phyloP scores from a whole-genome alignment of 331 rosid species.

The Cydonia oblonga region DNA sequence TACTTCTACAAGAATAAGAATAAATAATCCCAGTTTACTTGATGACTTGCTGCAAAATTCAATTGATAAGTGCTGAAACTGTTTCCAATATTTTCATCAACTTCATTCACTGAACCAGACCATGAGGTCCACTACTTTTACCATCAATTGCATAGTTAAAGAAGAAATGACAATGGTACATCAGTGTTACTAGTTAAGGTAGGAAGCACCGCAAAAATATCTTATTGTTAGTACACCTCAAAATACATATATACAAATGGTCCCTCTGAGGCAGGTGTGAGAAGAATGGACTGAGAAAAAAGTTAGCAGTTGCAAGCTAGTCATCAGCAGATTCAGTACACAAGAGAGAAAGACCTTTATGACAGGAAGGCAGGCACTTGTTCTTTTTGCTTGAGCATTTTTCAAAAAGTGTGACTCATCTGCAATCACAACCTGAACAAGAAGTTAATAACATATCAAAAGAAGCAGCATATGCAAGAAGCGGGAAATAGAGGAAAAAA shows the following conservation, averaged over 20 bases:
- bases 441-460: constrained; percentile 8
- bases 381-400: constrained; percentile 96
- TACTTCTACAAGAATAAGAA: neutral
- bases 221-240: neutral
- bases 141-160: neutral
- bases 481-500: neutral
- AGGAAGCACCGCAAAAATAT: neutral
- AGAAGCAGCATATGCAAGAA: constrained; percentile 4
- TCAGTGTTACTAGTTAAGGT: neutral
- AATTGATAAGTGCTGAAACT: neutral
- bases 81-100: neutral
- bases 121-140: neutral
- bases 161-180: neutral
- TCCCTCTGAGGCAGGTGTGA: neutral
- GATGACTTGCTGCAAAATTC: neutral
- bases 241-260: neutral
- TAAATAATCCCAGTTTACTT: neutral
- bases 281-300: neutral
- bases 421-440: constrained; percentile 85
- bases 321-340: neutral
- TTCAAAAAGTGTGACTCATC: constrained; percentile 91
- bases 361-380: constrained; percentile 72
- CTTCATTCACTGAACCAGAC: neutral
- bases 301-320: neutral
- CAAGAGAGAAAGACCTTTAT: constrained; percentile 51